A percentile compares a stretch with the other conserved stretches of the same genome.
These are phyloP conservation scores for Rhodofomes roseus DNA, from an alignment of 1,284 basidiomycete species.

Conservation along the genomic window DNA sequence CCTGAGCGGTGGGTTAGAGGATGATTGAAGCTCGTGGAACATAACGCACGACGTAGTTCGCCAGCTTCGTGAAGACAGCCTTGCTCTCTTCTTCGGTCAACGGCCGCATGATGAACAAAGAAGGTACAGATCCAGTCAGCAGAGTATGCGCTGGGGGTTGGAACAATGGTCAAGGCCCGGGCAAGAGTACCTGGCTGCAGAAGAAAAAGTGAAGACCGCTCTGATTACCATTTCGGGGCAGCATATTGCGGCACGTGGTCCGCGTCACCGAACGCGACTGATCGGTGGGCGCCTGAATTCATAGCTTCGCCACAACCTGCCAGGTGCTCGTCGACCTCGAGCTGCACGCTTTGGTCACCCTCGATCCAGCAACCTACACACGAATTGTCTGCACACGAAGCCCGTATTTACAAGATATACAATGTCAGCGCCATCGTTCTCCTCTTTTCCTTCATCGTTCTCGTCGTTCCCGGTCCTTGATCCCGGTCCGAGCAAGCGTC, in stretches of 20 bases:
- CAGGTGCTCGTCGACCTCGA: neutral
- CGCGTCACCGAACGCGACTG: neutral
- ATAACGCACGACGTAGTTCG: conserved; percentile 79
- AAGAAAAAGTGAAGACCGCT: neutral
- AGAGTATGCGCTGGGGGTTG: no score
- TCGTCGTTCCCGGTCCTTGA: conserved; percentile 60
- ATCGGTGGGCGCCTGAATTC: neutral
- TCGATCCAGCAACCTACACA: no score
- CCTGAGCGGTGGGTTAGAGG: conserved; percentile 37
- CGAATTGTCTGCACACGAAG: no score
- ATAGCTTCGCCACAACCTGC: neutral
- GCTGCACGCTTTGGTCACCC: neutral
- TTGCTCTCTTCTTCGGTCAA: conserved; percentile 86
- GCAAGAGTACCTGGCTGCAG: no score
- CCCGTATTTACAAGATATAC: no score
- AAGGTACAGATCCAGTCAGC: no score
- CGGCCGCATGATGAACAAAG: conserved; percentile 66
- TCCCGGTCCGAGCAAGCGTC: conserved; percentile 32
- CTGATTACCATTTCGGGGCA: neutral
- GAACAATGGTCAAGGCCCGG: no score
- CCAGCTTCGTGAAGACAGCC: conserved; percentile 85
- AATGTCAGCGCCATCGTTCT: conserved; percentile 54
- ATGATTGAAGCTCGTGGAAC: neutral
- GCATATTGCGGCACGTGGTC: neutral
- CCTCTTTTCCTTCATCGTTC: conserved; percentile 58